Conservation (phyloP, 805 yeast species). For the Starmerella cellae region DNA sequence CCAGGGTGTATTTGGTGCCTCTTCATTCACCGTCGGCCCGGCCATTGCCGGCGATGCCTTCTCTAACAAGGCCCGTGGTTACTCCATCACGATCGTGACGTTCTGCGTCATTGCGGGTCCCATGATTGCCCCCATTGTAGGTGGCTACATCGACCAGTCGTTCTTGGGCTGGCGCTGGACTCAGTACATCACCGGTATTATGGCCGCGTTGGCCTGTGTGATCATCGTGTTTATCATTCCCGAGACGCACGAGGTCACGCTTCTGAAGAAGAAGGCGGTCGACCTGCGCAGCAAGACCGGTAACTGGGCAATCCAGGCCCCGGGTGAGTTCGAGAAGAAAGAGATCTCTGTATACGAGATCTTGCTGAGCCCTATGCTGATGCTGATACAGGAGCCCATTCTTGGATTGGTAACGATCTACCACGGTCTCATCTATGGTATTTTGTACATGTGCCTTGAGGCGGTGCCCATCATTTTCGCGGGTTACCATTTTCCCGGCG, state of each 20-base stretch:
- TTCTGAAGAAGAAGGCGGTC: slow-evolving; percentile 50
- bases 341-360: slow-evolving; percentile 20
- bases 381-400: slow-evolving; percentile 31
- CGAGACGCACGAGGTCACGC: slow-evolving; percentile 63
- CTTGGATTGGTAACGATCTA: slow-evolving; percentile 29
- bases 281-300: slow-evolving; percentile 53
- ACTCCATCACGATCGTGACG: slow-evolving; percentile 57
- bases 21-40: slow-evolving; percentile 72
- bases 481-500: slow-evolving; percentile 52
- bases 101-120: slow-evolving; percentile 63
- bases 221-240: slow-evolving; percentile 35
- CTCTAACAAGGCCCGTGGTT: slow-evolving; percentile 53
- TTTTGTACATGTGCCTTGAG: slow-evolving; percentile 30
- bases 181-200: slow-evolving; percentile 53
- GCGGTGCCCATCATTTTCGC: slow-evolving; percentile 31
- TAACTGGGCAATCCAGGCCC: slow-evolving; percentile 72
- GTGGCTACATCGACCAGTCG: slow-evolving; percentile 50
- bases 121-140: slow-evolving; percentile 65
- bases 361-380: slow-evolving; percentile 23
- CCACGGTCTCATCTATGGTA: slow-evolving; percentile 32
- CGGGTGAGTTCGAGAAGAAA: slow-evolving; percentile 34
- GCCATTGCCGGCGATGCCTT: slow-evolving; percentile 79
- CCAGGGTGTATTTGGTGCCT: slow-evolving; percentile 73
- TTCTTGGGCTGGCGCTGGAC: slow-evolving; percentile 79
- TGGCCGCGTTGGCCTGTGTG: slow-evolving; percentile 35